These are phyloP conservation scores for Candida koratica DNA, from an alignment of 805 yeast genomes.

Conservation along the genomic window DNA sequence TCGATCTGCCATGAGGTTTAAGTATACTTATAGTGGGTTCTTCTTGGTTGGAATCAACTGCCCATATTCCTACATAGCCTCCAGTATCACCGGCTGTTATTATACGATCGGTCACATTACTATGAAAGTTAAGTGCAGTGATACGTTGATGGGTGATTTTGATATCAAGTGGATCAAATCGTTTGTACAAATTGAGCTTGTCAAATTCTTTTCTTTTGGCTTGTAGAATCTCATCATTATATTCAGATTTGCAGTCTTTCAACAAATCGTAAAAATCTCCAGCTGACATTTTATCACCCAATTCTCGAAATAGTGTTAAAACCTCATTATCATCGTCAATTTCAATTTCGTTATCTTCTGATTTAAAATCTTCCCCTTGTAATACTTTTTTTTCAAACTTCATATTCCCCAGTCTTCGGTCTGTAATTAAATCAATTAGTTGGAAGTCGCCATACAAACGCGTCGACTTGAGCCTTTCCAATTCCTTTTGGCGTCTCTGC, in stretches of 20 bases:
- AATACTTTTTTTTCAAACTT: constrained; percentile 19
- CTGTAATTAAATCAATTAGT: constrained; percentile 54
- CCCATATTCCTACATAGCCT: constrained; percentile 91
- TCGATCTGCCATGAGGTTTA: constrained; percentile 71
- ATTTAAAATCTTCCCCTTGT: constrained; percentile 6
- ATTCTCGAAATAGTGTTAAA: constrained; percentile 28
- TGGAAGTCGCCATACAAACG: constrained; percentile 65
- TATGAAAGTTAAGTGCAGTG: constrained; percentile 74
- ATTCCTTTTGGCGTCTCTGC: constrained; percentile 32
- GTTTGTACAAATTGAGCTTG: constrained; percentile 47
- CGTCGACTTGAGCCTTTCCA: constrained; percentile 49
- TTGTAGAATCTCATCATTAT: constrained; percentile 40
- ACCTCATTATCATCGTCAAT: constrained; percentile 25
- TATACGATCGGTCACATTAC: constrained; percentile 56
- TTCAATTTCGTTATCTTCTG: constrained; percentile 11
- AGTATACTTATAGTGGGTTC: constrained; percentile 58
- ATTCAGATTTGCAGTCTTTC: constrained; percentile 21
- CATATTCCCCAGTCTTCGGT: constrained; percentile 34
- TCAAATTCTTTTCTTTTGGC: constrained; percentile 52
- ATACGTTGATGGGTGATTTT: constrained; percentile 70
- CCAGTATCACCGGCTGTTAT: constrained; percentile 82
- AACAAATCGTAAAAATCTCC: constrained; percentile 68
- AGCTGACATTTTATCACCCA: constrained; percentile 55
- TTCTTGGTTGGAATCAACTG: constrained; percentile 46
- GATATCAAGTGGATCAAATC: constrained; percentile 64